Evolutionary conservation across 495 filamentous ascomycete species (phyloP).

Genomic region (Saxispiralis lemnorum): DNA sequence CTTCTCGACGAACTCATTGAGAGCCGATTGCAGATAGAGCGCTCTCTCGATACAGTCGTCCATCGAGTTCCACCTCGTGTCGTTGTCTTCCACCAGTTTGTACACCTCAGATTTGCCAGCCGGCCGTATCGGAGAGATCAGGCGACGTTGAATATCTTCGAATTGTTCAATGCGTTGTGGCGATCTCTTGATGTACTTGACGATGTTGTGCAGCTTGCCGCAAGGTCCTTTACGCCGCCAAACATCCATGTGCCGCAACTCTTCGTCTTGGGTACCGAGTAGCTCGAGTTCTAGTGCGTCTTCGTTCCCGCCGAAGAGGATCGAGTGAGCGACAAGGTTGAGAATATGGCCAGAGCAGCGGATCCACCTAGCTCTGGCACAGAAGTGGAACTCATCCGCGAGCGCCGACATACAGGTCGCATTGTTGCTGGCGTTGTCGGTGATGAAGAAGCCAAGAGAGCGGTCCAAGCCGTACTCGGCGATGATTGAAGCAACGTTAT

Average conservation of each 20-base stretch:
- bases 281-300: too few species aligned
- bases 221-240: constrained; percentile 9
- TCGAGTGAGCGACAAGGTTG: constrained; percentile 8
- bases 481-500: constrained; percentile 1
- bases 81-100: constrained; percentile 4
- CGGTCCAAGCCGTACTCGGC: constrained; percentile 1
- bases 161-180: constrained; percentile 3
- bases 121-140: constrained; percentile 1
- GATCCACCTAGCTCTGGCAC: constrained; percentile 2
- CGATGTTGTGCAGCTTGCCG: constrained; percentile 13
- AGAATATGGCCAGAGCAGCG: constrained; percentile 9
- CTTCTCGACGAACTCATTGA: not conserved
- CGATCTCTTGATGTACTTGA: constrained; percentile 6
- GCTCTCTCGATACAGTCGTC: constrained; percentile 6
- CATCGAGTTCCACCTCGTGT: constrained; percentile 9
- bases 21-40: constrained; percentile 6
- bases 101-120: constrained; percentile 7
- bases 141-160: not conserved
- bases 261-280: constrained; percentile 1
- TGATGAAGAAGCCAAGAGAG: constrained; percentile 12
- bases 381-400: constrained; percentile 5
- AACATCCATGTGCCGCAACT: not conserved
- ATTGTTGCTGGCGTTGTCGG: constrained; percentile 11
- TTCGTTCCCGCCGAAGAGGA: constrained; percentile 2
- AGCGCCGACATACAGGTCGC: constrained; percentile 2